Evolutionary conservation across 331 rosid species (phyloP).

Genomic region (Erythrophleum ivorense): DNA sequence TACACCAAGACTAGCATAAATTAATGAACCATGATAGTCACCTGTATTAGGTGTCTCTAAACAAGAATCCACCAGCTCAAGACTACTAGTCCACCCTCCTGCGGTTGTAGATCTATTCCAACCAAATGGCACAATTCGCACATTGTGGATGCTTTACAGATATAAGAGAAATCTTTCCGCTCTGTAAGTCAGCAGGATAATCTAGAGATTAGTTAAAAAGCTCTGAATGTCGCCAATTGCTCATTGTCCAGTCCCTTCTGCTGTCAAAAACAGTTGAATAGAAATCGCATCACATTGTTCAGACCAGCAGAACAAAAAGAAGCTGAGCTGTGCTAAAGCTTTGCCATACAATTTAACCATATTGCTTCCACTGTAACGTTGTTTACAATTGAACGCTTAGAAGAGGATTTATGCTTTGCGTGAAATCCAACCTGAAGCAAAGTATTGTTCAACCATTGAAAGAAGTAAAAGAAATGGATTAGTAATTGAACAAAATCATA

Average conservation of each 20-base stretch:
- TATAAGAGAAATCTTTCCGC: constrained; percentile 47
- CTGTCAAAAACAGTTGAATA: constrained; percentile 47
- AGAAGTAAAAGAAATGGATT: not conserved
- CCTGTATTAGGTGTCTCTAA: constrained; percentile 41
- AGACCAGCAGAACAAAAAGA: not conserved
- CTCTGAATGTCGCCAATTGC: constrained; percentile 38
- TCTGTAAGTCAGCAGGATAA: constrained; percentile 39
- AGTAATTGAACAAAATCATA: constrained; percentile 6
- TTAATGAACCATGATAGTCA: constrained; percentile 43
- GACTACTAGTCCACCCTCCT: constrained; percentile 45
- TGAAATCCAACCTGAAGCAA: constrained; percentile 33
- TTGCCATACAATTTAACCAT: not conserved
- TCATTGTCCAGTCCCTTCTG: constrained; percentile 43
- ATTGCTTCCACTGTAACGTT: constrained; percentile 3
- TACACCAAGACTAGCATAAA: constrained; percentile 44
- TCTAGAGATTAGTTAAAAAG: constrained; percentile 28
- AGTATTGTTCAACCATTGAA: not conserved
- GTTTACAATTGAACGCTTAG: not conserved
- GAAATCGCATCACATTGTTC: not conserved
- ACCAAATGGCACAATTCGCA: constrained; percentile 26
- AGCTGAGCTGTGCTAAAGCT: not conserved
- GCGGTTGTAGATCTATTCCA: constrained; percentile 43
- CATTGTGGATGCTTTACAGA: constrained; percentile 47
- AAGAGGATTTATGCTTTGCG: not conserved
- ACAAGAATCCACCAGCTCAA: constrained; percentile 35